These are phyloP conservation scores for Ilex asprella DNA, from an alignment of 257 asterid species.

Conservation along the genomic window DNA sequence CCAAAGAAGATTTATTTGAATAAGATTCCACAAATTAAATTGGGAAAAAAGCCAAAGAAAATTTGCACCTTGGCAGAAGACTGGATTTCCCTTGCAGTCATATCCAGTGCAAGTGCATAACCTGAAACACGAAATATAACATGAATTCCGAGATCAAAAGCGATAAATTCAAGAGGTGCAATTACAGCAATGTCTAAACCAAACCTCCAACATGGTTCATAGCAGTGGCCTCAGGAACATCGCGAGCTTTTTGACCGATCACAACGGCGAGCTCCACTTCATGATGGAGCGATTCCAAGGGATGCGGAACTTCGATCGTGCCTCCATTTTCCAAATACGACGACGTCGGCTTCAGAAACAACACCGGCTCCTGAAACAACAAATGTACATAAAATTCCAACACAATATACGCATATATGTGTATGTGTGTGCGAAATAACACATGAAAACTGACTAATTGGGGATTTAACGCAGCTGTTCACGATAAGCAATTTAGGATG, in stretches of 20 bases:
- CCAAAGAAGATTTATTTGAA: not conserved
- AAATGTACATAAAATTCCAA: not conserved
- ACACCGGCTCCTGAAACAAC: constrained; percentile 72
- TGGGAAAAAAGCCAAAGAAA: not conserved
- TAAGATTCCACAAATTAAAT: not conserved
- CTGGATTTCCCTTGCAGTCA: constrained; percentile 97
- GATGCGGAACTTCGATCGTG: constrained; percentile 73
- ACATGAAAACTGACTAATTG: no score
- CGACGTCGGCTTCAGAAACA: constrained; percentile 93
- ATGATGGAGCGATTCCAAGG: constrained; percentile 73
- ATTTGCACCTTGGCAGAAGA: constrained; percentile 75
- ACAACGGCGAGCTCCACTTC: constrained; percentile 98
- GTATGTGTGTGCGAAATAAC: no score
- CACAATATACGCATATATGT: not conserved
- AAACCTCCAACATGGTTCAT: constrained; percentile 86
- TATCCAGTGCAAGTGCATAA: constrained; percentile 97
- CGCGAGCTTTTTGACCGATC: constrained; percentile 76
- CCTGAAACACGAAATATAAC: constrained; percentile 38
- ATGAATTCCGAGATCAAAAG: not conserved
- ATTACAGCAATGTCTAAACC: not conserved
- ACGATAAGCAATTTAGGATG: no score
- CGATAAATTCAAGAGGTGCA: not conserved
- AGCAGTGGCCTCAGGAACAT: constrained; percentile 74
- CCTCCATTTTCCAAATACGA: constrained; percentile 91
- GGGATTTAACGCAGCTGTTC: no score